Evolutionary conservation across 2,329 filamentous ascomycete genomes (phyloP), one percentile per base, ranked within the genome.

Genomic region (Clarireedia paspali): DNA sequence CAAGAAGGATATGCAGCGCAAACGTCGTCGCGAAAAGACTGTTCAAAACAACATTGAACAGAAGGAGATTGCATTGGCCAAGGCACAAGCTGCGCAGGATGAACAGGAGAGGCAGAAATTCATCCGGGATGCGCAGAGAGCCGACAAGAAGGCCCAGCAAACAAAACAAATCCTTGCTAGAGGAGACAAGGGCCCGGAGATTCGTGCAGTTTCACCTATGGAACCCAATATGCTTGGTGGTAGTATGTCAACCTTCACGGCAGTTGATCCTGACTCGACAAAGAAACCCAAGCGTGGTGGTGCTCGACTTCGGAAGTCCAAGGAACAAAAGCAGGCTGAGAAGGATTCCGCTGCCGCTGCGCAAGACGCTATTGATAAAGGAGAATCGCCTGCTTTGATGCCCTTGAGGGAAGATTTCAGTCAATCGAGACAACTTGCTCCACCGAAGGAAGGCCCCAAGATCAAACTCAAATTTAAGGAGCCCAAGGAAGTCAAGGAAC

Each of bases 1-100:
- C 62, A 99, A 99, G 77, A 99, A 99, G 76, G 94, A 99, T 68
- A 97, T 99, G 90, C 94, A 99, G 71, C 88, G 94, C 61, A 99
- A 97, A 75, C 84, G 94, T 58, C 86, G 94, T 45, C 87, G 94
- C 17, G 92, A 97, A 70, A 96, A 96, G 75, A 95, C 92, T 4
- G 91, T 96, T 78, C 91, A 91, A 4, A 87, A 95, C 58, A 92
- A 91, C 6, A 88, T 95, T 65, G 92, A 96, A 69, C 86, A 91
- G 69, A 94, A 95, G 74, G 88, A 94, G 61, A 83, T 87, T 3
- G 89, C 90, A 4, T 77, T 95, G 46, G 84, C 87, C 60, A 87
- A 87, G 62, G 89, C 91, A 9, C 81, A 87, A 57, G 82, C 85
- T 53, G 88, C 89, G 2, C 82, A 88, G 61, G 90, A 96, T 67